Evolutionary conservation across 2,329 filamentous ascomycete species (phyloP), one percentile per base, ranked within the genome.

Genomic region (Penicillium sclerotigenum): DNA sequence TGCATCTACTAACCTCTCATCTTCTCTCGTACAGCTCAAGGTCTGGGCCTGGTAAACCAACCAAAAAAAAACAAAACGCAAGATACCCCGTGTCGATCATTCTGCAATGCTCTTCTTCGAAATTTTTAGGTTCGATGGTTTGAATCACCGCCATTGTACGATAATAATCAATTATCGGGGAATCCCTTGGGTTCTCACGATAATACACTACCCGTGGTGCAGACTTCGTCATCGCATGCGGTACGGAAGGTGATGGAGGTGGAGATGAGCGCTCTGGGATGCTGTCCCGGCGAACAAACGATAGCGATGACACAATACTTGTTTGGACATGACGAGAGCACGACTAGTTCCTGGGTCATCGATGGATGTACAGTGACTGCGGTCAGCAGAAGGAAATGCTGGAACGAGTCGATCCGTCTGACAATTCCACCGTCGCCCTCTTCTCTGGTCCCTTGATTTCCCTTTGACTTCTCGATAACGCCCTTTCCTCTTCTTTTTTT

Each of bases 31-130:
- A 58, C 61, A 92, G 89, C 87, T 93, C 76, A 92, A 91, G 84
- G 86, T 93, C 74, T 93, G 89, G 89, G 89, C 89, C 62, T 91
- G 88, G 80, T 90, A 87, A 70, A 66, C 47, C 56, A 47, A 53
- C 62, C 60, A 59, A 62, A 61, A 54, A 61, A 59, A 62, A 61
- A 54, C 47, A 62, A 60, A 56, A 66, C 63, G 64, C 65, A 69
- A 68, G 69, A 71, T 72, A 73, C 69, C 71, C 71, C 64, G 65
- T 68, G 62, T 67, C 68, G 66, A 67, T 67, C 65, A 62, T 68
- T 68, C 47, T 67, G 65, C 69, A 65, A 71, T 69, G 65, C 68
- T 66, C 63, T 69, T 65, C 68, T 72, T 69, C 65, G 64, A 69
- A 72, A 66, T 65, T 64, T 63, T 59, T 63, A 55, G 62, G 62